A percentile compares a stretch with the other conserved stretches of the same genome.
These are phyloP conservation scores for Bombardia bombarda DNA, from an alignment of 495 filamentous ascomycete species.

Conservation along the genomic window DNA sequence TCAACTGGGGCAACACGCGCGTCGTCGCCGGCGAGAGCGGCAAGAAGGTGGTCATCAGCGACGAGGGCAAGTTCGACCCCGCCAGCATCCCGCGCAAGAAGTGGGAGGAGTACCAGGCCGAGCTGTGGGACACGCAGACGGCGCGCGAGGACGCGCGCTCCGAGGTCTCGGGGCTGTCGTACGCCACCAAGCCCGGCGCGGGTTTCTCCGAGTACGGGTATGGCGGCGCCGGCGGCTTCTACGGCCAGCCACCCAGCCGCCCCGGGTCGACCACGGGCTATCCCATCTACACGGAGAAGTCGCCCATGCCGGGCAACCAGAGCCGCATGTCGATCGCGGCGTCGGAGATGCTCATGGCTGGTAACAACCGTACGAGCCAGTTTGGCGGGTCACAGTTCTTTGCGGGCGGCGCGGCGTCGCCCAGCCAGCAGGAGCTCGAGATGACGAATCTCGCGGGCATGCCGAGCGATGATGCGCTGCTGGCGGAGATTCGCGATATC, in stretches of 20 bases:
- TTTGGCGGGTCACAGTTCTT: slow-evolving; percentile 41
- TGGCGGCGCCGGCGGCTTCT: neutral
- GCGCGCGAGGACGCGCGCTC: slow-evolving; percentile 68
- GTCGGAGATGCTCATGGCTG: slow-evolving; percentile 51
- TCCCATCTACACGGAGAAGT: slow-evolving; percentile 14
- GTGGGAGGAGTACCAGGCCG: slow-evolving; percentile 98
- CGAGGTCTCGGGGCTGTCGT: slow-evolving; percentile 86
- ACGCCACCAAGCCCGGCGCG: slow-evolving; percentile 66
- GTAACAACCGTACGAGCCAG: slow-evolving; percentile 37
- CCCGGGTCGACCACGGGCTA: slow-evolving; percentile 69
- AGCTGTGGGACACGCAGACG: slow-evolving; percentile 92
- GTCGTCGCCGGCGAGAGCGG: slow-evolving; percentile 95
- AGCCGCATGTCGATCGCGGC: slow-evolving; percentile 72
- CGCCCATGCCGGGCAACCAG: slow-evolving; percentile 20
- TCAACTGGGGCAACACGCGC: slow-evolving; percentile 95
- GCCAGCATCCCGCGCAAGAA: slow-evolving; percentile 88
- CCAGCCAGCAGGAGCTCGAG: slow-evolving; percentile 50
- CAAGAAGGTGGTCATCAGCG: slow-evolving; percentile 83
- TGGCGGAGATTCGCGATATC: slow-evolving; percentile 92
- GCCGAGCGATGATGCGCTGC: slow-evolving; percentile 80
- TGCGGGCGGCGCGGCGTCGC: slow-evolving; percentile 32
- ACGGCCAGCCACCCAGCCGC: slow-evolving; percentile 50
- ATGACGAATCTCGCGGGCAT: slow-evolving; percentile 59
- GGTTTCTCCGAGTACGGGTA: slow-evolving; percentile 54
- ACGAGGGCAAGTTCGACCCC: slow-evolving; percentile 98